Base-by-base conservation (phyloP, 2,329 filamentous ascomycete genomes). In the Hypoxylon sp. region DNA sequence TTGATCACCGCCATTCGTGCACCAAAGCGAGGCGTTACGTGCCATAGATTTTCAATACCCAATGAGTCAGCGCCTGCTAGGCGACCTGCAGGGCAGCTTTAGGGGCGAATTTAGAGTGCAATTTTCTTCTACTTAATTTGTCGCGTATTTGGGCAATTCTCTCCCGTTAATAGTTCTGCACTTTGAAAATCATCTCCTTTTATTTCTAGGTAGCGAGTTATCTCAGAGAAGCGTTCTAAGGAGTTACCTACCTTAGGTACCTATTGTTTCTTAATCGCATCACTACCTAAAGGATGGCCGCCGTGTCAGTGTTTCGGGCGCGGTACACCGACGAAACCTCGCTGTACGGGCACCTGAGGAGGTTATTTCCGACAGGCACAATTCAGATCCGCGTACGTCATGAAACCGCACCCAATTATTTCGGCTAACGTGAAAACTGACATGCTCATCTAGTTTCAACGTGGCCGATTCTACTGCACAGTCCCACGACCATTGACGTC, bases 291-390 rank as follows among this genome's bases (percentile, higher is more conserved):
- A 22, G 19, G 1, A 57, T 58, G 54, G 42, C 46, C n/a, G 22
- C 37, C 6, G 37, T 51, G 1, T 47, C 24, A 9, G 24, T 51
- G 1, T 65, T 65, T 19, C 48, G 54, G 31, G 62, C 62, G n/a
- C 37, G 62, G 6, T 65, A 65, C n/a, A 59, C 62, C 22, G 62
- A 59, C 22, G 62, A 65, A 50, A 54, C 48, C 17, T 35, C 52
- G 1, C 51, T 54, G 5, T 53, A 62, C 24, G 24, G 29, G 17
- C 55, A 63, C 19, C 14, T 59, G 31, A 35, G 37, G 17, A 66
- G n/a, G 22, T 19, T 62, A 62, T 66, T 46, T 24, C 51, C 58
- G n/a, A 42, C 14, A 22, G 62, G 55, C 8, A 13, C 11, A 19
- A 59, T 65, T 31, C 39, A 65, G 47, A 54, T 65, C 26, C 47